These are phyloP conservation scores for Sindora glabra DNA, from an alignment of 306 rosid species.

Conservation along the genomic window DNA sequence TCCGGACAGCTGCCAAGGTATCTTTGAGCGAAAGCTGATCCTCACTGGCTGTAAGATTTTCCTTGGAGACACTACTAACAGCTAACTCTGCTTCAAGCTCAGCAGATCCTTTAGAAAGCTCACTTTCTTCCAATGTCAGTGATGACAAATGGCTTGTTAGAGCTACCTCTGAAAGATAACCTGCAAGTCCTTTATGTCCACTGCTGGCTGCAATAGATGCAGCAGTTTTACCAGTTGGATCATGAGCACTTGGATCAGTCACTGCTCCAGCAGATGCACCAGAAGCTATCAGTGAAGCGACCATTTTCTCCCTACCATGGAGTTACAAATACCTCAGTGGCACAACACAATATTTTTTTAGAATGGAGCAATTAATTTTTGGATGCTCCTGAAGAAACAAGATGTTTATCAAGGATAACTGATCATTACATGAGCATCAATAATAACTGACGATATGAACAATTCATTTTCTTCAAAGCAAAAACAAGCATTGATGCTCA, in stretches of 20 bases:
- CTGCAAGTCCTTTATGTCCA: slow-evolving; percentile 93
- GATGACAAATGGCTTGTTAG: slow-evolving; percentile 83
- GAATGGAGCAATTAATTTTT: too few relatives aligned
- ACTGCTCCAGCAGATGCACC: slow-evolving; percentile 98
- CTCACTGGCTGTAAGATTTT: slow-evolving; percentile 31
- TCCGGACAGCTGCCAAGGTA: slow-evolving; percentile 76
- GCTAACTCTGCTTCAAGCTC: slow-evolving; percentile 68
- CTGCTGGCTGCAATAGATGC: slow-evolving; percentile 66
- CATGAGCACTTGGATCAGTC: slow-evolving; percentile 74
- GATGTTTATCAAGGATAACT: too few relatives aligned
- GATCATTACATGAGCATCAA: too few relatives aligned
- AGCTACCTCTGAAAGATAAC: slow-evolving; percentile 86
- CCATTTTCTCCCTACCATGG: slow-evolving; percentile 92
- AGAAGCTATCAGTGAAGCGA: slow-evolving; percentile 74
- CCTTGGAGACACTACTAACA: slow-evolving; percentile 40
- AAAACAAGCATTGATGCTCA: too few relatives aligned
- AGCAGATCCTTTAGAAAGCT: slow-evolving; percentile 53
- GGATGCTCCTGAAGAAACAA: too few relatives aligned
- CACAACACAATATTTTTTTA: too few relatives aligned
- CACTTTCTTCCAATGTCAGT: slow-evolving; percentile 72
- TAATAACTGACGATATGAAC: too few relatives aligned
- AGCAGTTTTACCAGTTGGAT: slow-evolving; percentile 75
- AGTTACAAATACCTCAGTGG: too few relatives aligned
- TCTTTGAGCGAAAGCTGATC: slow-evolving; percentile 52
- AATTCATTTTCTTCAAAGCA: too few relatives aligned